Evolutionary conservation across 192 early-diverging fungal genomes (phyloP).

Genomic region (Mycoemilia scoparia): DNA sequence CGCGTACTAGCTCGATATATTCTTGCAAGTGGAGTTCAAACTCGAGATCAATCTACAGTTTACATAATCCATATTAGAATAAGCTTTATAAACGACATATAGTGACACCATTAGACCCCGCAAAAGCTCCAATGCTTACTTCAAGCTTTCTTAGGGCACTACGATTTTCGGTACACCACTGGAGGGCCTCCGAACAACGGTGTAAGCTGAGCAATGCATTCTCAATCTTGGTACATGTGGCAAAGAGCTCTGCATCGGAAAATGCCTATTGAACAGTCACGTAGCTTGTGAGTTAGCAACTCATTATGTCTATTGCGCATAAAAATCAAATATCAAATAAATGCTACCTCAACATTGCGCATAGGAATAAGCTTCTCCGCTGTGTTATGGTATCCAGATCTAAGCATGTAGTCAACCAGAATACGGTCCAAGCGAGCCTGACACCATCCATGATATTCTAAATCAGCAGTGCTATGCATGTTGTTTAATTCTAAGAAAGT

Average conservation of each 20-base stretch:
- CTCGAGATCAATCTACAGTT: conserved; percentile 86
- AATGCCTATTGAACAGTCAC: conserved; percentile 34
- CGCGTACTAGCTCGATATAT: conserved; percentile 73
- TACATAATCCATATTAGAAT: not conserved
- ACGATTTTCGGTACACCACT: conserved; percentile 91
- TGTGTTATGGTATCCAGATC: conserved; percentile 62
- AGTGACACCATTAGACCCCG: not conserved
- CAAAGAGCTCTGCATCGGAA: conserved; percentile 84
- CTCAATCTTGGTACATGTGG: conserved; percentile 61
- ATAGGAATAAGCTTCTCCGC: conserved; percentile 45
- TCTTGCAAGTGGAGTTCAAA: conserved; percentile 93
- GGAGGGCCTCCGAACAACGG: conserved; percentile 72
- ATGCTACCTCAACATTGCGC: conserved; percentile 6
- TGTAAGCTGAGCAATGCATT: conserved; percentile 43
- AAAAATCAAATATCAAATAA: not conserved
- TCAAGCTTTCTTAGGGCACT: conserved; percentile 76
- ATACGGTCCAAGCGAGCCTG: conserved; percentile 69
- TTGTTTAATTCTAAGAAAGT: conserved; percentile 56
- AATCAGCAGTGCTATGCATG: conserved; percentile 42
- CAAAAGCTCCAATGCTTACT: too few relatives aligned
- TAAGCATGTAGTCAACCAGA: conserved; percentile 88
- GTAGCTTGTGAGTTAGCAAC: not conserved
- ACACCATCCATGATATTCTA: conserved; percentile 72
- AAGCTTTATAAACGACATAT: not conserved
- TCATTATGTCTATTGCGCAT: not conserved